Evolutionary conservation across 352 stramenopile genomes (phyloP).

Genomic region (Globisporangium polare): DNA sequence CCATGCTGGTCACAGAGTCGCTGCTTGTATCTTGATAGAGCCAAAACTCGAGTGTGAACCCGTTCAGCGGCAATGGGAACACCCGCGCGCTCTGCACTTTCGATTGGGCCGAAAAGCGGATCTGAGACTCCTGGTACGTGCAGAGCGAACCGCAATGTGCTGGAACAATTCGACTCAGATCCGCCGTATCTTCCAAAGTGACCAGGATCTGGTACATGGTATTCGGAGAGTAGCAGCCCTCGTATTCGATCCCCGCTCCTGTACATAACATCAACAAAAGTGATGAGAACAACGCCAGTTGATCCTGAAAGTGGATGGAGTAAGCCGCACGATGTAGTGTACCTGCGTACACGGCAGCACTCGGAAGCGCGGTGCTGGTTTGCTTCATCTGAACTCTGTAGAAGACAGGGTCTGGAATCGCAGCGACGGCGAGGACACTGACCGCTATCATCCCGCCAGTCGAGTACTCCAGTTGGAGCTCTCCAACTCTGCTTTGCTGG

Average conservation of each 20-base stretch:
- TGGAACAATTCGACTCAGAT: constrained; percentile 9
- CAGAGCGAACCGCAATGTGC: constrained; percentile 26
- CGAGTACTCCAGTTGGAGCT: constrained; percentile 20
- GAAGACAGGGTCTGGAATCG: constrained; percentile 16
- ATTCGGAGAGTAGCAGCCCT: constrained; percentile 26
- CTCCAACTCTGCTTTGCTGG: constrained; percentile 13
- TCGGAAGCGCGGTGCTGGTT: constrained; percentile 2
- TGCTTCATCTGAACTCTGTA: constrained; percentile 35
- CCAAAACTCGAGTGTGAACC: constrained; percentile 46
- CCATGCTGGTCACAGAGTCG: background rate
- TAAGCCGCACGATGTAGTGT: background rate
- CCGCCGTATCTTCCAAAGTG: background rate
- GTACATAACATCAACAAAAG: background rate
- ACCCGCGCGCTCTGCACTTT: constrained; percentile 23
- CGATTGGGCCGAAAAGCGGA: constrained; percentile 25
- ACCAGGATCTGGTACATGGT: constrained; percentile 22
- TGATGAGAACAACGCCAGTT: background rate
- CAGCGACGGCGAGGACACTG: constrained; percentile 5
- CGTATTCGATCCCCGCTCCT: constrained; percentile 31
- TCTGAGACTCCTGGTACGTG: constrained; percentile 24
- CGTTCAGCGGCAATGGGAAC: constrained; percentile 18
- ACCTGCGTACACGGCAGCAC: constrained; percentile 32
- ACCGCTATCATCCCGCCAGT: constrained; percentile 51
- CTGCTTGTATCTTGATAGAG: constrained; percentile 19
- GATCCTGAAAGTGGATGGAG: background rate